Evolutionary conservation across 2,329 filamentous ascomycete species (phyloP), one percentile per base, ranked within the genome.

Genomic region (Xylariaceae sp.): DNA sequence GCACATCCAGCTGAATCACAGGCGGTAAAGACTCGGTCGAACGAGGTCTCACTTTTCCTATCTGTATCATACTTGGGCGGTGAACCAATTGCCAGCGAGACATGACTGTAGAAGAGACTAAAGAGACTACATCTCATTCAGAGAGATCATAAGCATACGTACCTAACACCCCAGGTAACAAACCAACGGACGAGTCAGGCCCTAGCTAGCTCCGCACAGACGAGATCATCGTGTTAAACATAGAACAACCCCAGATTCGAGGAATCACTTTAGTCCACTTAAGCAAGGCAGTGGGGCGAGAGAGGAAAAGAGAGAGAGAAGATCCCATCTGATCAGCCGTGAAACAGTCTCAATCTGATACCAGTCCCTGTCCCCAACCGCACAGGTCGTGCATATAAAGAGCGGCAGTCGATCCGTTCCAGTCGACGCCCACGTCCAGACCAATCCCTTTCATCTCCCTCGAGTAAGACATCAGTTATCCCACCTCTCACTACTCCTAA

Each of bases 121-220:
- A 23, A 23, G 23, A 23, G 23, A 30, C 23, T 30, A 6, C 23
- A 30, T 4, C 23, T 30, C 23, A 23, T 23, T 3, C 4, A 30
- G 23, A 30, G 39, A 44, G 34, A 39, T 7, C 18, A 9, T 45
- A 23, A 50, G 23, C 10, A 15, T 49, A 2, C 18, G 42, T 37
- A 15, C 5, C 17, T n/a, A 13, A 42, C 23, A 11, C 42, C 44
- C 18, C 42, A 42, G 13, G 18, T 51, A 39, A 15, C 37, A 17
- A n/a, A 6, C 13, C 7, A 3, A 52, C n/a, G 50, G n/a, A 30
- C 58, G 53, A 61, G 55, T 62, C 6, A 58, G 53, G 35, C 58
- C 34, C 37, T 42, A 48, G 58, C 30, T 58, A 56, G 58, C 61
- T 52, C 10, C 13, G 13, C 58, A 58, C 58, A 58, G 34, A 18